Conservation (phyloP, 345 rosid genomes). For the Turritis glabra region DNA sequence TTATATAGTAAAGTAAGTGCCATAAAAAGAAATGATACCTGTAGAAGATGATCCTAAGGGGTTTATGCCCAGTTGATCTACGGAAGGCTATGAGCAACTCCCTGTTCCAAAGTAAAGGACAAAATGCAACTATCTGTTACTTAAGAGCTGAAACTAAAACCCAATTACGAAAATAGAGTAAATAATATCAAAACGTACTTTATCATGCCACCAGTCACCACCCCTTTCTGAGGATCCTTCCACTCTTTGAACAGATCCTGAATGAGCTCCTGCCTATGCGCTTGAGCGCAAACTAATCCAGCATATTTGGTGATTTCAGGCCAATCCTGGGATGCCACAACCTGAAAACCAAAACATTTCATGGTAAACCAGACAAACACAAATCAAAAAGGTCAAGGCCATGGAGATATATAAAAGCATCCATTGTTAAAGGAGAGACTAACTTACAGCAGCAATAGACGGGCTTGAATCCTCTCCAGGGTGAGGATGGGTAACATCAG, state of each 20-base stretch:
- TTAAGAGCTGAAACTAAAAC: background rate
- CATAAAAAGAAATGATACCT: slow-evolving; percentile 44
- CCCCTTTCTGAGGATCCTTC: slow-evolving; percentile 94
- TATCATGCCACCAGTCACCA: slow-evolving; percentile 96
- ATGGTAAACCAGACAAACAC: background rate
- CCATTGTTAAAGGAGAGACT: background rate
- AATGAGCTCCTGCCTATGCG: slow-evolving; percentile 98
- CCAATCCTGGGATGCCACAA: slow-evolving; percentile 99
- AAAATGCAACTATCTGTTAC: background rate
- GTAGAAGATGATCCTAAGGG: slow-evolving; percentile 91
- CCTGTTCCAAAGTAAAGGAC: slow-evolving; percentile 43
- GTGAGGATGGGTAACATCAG: slow-evolving; percentile 99
- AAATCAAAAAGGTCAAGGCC: background rate
- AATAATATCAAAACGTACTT: slow-evolving; percentile 50
- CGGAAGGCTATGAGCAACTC: slow-evolving; percentile 95
- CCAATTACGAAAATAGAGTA: background rate
- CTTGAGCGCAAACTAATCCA: slow-evolving; percentile 97
- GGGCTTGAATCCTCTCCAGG: slow-evolving; percentile 99
- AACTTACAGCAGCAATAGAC: slow-evolving; percentile 95
- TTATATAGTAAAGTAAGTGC: background rate
- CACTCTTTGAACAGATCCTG: slow-evolving; percentile 92
- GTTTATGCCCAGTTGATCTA: slow-evolving; percentile 93
- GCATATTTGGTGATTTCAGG: slow-evolving; percentile 98
- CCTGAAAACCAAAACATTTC: slow-evolving; percentile 52
- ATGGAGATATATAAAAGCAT: background rate